Base-by-base conservation (phyloP, 2,329 filamentous ascomycete species). In the Paraphoma chrysanthemicola region DNA sequence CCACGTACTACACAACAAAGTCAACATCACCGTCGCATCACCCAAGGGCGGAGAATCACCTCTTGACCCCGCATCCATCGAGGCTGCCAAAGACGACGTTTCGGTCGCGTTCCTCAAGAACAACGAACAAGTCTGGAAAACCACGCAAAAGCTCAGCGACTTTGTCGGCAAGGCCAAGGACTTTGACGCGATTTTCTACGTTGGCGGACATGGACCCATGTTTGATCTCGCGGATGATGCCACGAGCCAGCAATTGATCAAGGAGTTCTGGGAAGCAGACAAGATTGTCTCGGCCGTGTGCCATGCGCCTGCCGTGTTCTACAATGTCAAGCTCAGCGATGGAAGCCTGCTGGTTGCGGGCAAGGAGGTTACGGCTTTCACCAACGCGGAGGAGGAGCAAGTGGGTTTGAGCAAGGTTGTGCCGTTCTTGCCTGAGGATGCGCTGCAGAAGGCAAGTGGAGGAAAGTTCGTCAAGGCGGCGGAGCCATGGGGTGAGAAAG, bases 261-360 rank as follows among this genome's bases (percentile, higher is more conserved):
- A 80, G 57, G 86, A 90, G 72, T 90, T 91, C 72, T 84, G 82
- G 67, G 77, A 79, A 39, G 80, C 82, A 3, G 84, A 82, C 60
- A 90, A 90, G 80, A 80, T 86, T 52, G 83, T 91, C 12, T 79
- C 85, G 0, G 86, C 88, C 3, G 87, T 91, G 44, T 91, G 89
- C 79, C 89, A 91, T 76, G 89, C 87, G 6, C 86, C 88, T 2
- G 85, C 84, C 3, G 89, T 83, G 11, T 79, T 91, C 14, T 80
- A 83, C 47, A 82, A 88, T 63, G 88, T 85, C 36, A 84, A 82
- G 59, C 61, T 76, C 5, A 64, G 59, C 9, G 78, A 82, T 57
- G 86, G 86, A 33, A 77, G 80, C 60, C 79, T 80, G 48, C 75
- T 90, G 9, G 73, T 90, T 39, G 75, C 81, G 48, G 86, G 84